Percentiles rank a stretch among this genome's conserved stretches.
These are phyloP conservation scores for Candida coquimbonensis DNA, from an alignment of 805 yeast genomes.

Conservation along the genomic window DNA sequence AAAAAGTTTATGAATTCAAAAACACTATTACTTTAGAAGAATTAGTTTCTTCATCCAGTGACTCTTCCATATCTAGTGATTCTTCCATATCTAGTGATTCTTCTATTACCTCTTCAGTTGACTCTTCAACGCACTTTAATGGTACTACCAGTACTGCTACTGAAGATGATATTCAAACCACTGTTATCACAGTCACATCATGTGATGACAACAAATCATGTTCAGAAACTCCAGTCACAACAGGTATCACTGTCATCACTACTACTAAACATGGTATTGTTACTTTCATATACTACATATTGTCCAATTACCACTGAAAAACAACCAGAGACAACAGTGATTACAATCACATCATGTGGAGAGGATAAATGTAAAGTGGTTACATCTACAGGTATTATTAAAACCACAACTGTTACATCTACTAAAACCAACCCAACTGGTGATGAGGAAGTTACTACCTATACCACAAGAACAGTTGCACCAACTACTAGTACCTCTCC, in stretches of 20 bases:
- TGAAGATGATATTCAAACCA: neutral
- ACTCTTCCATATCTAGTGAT: too few relatives aligned
- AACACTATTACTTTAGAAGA: neutral
- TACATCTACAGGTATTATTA: neutral
- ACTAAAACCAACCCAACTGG: too few relatives aligned
- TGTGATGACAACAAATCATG: neutral
- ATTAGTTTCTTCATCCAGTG: neutral
- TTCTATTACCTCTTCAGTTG: too few relatives aligned
- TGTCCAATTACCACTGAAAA: neutral
- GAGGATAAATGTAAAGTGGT: neutral
- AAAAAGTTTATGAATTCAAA: neutral
- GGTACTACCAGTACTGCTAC: neutral
- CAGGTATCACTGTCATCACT: neutral
- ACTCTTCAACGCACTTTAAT: neutral
- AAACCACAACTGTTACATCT: neutral
- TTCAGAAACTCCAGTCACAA: neutral
- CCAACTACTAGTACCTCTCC: too few relatives aligned
- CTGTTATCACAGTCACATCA: neutral
- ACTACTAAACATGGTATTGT: neutral
- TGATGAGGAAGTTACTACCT: too few relatives aligned
- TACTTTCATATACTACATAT: conserved; percentile 1
- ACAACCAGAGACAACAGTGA: neutral
- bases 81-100: too few relatives aligned
- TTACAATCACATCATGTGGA: neutral
- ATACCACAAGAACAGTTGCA: too few relatives aligned